Conservation (phyloP, 208 protist species). For the Leishmania gerbilli region DNA sequence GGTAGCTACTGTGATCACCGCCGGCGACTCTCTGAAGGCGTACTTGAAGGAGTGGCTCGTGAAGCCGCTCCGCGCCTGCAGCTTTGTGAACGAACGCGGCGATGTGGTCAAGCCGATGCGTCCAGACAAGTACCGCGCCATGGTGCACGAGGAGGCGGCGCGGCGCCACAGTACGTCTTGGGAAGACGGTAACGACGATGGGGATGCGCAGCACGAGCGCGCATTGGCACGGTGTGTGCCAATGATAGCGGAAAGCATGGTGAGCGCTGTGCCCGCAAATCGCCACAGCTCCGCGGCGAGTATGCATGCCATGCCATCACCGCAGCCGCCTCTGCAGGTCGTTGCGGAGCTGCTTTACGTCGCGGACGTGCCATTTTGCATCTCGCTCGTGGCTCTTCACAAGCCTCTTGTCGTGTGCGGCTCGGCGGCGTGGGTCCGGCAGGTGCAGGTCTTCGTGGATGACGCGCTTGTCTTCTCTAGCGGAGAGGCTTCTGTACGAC, state of each 20-base stretch:
- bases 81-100: slow-evolving; percentile 62
- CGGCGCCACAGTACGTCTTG: neutral
- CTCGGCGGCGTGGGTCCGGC: slow-evolving; percentile 55
- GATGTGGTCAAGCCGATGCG: slow-evolving; percentile 9
- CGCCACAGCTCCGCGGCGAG: neutral
- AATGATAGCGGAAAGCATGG: slow-evolving; percentile 34
- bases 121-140: slow-evolving; percentile 3
- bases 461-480: slow-evolving; percentile 68
- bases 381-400: slow-evolving; percentile 48
- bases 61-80: slow-evolving; percentile 43
- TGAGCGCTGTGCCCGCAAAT: slow-evolving; percentile 21
- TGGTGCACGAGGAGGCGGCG: slow-evolving; percentile 6
- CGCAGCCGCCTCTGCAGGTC: slow-evolving; percentile 37
- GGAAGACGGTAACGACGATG: slow-evolving; percentile 8
- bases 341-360: slow-evolving; percentile 61
- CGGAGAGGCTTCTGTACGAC: slow-evolving; percentile 39
- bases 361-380: slow-evolving; percentile 60
- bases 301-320: neutral
- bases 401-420: slow-evolving; percentile 43
- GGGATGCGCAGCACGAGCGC: slow-evolving; percentile 16
- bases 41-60: slow-evolving; percentile 65
- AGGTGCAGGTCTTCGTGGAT: slow-evolving; percentile 56
- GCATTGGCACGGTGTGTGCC: slow-evolving; percentile 10
- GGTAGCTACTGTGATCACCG: slow-evolving; percentile 5
- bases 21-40: slow-evolving; percentile 42